Conservation (phyloP, 805 yeast species). For the Saccharomyces eubayanus region DNA sequence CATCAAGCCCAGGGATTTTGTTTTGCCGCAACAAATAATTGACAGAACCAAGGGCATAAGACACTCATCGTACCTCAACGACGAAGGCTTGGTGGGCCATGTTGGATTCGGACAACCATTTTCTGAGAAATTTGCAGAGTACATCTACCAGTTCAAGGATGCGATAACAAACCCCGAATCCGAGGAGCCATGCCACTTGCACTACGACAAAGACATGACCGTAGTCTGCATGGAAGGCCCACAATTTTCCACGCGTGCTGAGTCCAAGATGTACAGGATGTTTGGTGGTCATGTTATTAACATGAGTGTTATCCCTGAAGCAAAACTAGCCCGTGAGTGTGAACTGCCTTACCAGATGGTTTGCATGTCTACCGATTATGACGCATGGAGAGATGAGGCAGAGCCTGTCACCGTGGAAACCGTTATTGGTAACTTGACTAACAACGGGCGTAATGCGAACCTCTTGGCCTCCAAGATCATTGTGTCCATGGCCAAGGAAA, state of each 20-base stretch:
- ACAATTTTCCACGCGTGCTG: constrained; percentile 94
- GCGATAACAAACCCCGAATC: constrained; percentile 47
- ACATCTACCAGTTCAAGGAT: constrained; percentile 53
- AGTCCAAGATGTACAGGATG: constrained; percentile 71
- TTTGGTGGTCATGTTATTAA: constrained; percentile 95
- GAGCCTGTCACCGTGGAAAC: constrained; percentile 98
- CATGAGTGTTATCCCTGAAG: constrained; percentile 96
- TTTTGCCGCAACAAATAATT: constrained; percentile 90
- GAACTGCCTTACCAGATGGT: constrained; percentile 96
- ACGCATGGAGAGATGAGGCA: constrained; percentile 93
- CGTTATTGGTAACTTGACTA: constrained; percentile 81
- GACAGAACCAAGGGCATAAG: constrained; percentile 96
- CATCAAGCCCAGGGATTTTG: constrained; percentile 91
- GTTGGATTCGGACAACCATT: constrained; percentile 97
- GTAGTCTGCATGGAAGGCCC: constrained; percentile 99
- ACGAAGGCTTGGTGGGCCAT: constrained; percentile 90
- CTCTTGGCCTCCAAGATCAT: constrained; percentile 63
- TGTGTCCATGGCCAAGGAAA: constrained; percentile 53
- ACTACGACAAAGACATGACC: constrained; percentile 62
- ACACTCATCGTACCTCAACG: constrained; percentile 75
- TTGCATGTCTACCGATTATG: constrained; percentile 98
- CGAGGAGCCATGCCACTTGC: constrained; percentile 58
- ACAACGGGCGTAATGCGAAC: constrained; percentile 83
- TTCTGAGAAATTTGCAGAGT: constrained; percentile 59
- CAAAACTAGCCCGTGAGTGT: constrained; percentile 94